These are phyloP conservation scores for Eleusine coracana DNA, from an alignment of 176 grass and related monocot species.

Conservation along the genomic window DNA sequence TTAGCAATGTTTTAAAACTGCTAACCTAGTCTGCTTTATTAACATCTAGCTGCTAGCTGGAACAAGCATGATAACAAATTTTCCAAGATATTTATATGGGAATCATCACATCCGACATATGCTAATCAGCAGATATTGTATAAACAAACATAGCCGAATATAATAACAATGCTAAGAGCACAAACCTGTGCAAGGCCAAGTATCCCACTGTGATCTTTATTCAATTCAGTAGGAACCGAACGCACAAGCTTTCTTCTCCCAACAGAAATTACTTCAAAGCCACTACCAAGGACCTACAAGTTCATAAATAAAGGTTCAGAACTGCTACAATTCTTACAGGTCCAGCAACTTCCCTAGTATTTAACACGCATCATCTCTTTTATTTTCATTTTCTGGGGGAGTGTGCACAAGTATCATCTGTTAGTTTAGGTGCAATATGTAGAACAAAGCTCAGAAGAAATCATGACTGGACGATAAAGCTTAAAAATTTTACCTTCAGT, in stretches of 20 bases:
- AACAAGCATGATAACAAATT: background rate
- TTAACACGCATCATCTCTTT: background rate
- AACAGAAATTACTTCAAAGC: slow-evolving; percentile 98
- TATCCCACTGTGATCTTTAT: slow-evolving; percentile 98
- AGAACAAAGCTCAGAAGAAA: slow-evolving; percentile 18
- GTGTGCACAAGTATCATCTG: background rate
- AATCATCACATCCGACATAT: background rate
- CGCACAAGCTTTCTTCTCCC: slow-evolving; percentile 87
- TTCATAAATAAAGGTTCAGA: slow-evolving; percentile 40
- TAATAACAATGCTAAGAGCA: slow-evolving; percentile 14
- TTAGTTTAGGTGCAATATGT: background rate
- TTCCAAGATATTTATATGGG: background rate
- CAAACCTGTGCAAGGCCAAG: slow-evolving; percentile 96
- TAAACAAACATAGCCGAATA: background rate
- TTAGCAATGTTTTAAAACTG: background rate
- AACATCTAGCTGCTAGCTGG: background rate
- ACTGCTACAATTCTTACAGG: background rate
- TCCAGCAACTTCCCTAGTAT: background rate
- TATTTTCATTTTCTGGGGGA: background rate
- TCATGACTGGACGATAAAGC: background rate
- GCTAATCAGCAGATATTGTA: background rate
- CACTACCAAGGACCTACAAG: slow-evolving; percentile 81
- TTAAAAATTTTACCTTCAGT: slow-evolving; percentile 68
- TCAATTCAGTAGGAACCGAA: slow-evolving; percentile 92
- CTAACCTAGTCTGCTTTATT: background rate